Conservation (phyloP, 257 asterid species). For the Solanum etuberosum region DNA sequence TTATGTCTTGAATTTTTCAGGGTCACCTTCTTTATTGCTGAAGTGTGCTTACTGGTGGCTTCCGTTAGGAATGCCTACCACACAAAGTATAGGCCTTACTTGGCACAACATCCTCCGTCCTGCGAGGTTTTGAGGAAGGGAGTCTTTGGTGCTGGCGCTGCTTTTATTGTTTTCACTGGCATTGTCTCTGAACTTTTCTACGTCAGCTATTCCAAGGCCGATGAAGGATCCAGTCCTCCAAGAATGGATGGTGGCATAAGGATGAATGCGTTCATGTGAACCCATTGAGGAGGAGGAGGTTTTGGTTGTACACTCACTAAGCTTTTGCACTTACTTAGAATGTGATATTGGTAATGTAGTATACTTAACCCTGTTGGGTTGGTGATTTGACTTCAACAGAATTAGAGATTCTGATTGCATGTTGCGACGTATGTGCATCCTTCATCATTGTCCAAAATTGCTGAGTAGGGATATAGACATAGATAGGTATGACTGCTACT, state of each 20-base stretch:
- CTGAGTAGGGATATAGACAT: neutral
- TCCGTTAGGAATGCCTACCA: slow-evolving; percentile 72
- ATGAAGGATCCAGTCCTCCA: slow-evolving; percentile 21
- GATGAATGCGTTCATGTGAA: slow-evolving; percentile 39
- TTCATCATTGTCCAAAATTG: neutral
- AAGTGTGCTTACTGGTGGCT: slow-evolving; percentile 66
- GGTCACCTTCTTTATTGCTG: slow-evolving; percentile 61
- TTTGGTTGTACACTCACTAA: neutral
- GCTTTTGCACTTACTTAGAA: neutral
- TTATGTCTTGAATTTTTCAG: slow-evolving; percentile 15
- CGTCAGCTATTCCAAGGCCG: slow-evolving; percentile 48
- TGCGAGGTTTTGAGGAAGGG: slow-evolving; percentile 80
- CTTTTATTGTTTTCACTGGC: slow-evolving; percentile 65
- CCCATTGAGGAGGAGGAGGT: neutral
- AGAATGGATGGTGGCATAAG: slow-evolving; percentile 54
- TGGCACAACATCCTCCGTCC: slow-evolving; percentile 41
- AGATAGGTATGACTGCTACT: neutral
- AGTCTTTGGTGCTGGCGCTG: slow-evolving; percentile 80
- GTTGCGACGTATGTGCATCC: neutral
- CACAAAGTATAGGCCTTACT: slow-evolving; percentile 46
- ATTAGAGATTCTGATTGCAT: neutral
- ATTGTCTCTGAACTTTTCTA: slow-evolving; percentile 56
- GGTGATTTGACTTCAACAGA: neutral
- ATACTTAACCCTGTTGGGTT: neutral
- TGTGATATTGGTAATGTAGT: neutral